phyloP scores from a whole-genome alignment of 352 stramenopile genomes.

The Thraustotheca clavata region DNA sequence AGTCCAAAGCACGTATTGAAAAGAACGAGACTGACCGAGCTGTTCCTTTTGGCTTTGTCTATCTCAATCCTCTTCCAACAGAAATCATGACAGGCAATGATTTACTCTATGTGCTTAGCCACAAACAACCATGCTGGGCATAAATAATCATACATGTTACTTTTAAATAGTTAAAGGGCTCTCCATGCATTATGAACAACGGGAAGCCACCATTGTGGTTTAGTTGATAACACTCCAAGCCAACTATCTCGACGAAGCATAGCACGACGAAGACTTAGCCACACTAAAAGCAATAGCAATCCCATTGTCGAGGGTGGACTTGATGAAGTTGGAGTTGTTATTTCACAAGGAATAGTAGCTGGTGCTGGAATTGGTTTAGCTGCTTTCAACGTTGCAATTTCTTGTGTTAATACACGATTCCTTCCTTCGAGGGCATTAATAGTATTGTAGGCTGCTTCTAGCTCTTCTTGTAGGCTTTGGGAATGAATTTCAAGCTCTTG shows the following conservation, averaged over 20 bases:
- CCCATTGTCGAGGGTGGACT: neutral
- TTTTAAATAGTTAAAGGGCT: neutral
- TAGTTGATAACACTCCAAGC: neutral
- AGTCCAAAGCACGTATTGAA: slow-evolving; percentile 32
- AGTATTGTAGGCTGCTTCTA: neutral
- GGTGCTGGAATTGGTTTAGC: neutral
- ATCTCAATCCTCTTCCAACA: slow-evolving; percentile 66
- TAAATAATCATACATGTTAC: neutral
- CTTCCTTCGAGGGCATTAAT: neutral
- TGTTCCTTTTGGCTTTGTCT: slow-evolving; percentile 75
- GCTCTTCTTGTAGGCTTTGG: neutral
- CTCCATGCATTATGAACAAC: neutral
- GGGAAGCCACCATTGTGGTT: neutral
- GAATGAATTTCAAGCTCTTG: neutral
- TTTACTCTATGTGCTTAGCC: slow-evolving; percentile 73
- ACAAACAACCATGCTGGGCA: slow-evolving; percentile 69
- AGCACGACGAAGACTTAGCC: neutral
- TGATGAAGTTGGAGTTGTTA: neutral
- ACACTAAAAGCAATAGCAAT: neutral
- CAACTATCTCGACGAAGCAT: neutral
- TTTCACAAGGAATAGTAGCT: too few species aligned
- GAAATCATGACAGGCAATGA: slow-evolving; percentile 72
- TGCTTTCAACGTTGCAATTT: neutral
- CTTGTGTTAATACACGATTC: neutral
- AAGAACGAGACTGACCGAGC: slow-evolving; percentile 52